A percentile compares a stretch with the other conserved stretches of the same genome.
These are phyloP conservation scores for Lupinus albus DNA, from an alignment of 306 rosid genomes.

Conservation along the genomic window DNA sequence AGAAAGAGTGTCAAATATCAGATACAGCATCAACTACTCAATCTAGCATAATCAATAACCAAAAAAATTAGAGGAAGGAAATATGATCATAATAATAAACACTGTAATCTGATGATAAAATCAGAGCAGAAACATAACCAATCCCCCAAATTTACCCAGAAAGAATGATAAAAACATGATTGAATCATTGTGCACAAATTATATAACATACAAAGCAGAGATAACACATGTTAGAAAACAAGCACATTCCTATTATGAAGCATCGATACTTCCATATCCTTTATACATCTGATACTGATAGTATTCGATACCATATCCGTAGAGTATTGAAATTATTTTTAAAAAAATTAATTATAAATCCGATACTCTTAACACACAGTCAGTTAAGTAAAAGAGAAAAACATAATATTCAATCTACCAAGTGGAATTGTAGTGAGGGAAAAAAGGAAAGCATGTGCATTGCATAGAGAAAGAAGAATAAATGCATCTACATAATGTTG, in stretches of 20 bases:
- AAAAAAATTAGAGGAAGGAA: conserved; percentile 25
- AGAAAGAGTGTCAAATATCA: conserved; percentile 37
- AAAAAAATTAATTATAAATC: no score
- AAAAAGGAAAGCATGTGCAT: no score
- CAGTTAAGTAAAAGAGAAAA: no score
- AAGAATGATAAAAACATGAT: conserved; percentile 25
- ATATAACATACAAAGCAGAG: conserved; percentile 3
- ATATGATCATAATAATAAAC: conserved; percentile 19
- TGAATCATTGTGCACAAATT: background rate
- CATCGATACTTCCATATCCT: no score
- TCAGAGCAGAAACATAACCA: conserved; percentile 22
- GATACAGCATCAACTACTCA: conserved; percentile 1
- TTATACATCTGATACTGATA: no score
- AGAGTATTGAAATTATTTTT: no score
- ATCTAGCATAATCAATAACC: conserved; percentile 18
- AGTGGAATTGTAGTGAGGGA: no score
- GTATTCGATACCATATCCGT: no score
- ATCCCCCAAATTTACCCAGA: conserved; percentile 20
- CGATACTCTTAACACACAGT: no score
- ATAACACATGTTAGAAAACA: conserved; percentile 12
- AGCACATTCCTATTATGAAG: background rate
- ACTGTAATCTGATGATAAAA: conserved; percentile 9
- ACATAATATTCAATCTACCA: no score
- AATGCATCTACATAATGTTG: no score
- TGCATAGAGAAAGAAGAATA: no score